Base-by-base conservation (phyloP, 169 alveolate species). In the Hepatocystis sp. region DNA sequence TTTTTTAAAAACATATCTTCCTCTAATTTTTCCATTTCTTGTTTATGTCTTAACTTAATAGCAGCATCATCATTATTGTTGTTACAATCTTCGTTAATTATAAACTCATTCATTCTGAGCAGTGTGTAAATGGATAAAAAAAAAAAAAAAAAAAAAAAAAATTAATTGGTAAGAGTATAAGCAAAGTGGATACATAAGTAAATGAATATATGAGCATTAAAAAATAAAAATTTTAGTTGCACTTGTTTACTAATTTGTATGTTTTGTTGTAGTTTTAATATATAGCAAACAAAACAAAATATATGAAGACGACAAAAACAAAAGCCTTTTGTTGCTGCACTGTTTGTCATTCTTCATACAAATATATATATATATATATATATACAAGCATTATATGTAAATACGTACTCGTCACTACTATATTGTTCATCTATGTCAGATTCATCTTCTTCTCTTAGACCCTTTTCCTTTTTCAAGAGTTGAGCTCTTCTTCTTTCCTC, bases 11-110 rank as follows among this genome's bases (percentile, higher is more conserved):
- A 81, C 11, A 63, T 23, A 28, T 81, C 84, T 32, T 81, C 89
- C 42, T 81, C 89, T 55, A 81, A 32, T 63, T 81, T 63, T 81
- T 81, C 89, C 89, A 81, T 81, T 81, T 81, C 89, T n/a, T 81
- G 63, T 2, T 28, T 32, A 47, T 81, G 84, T 53, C 63, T 81
- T 34, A 81, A 56, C 30, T 81, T 81, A 17, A 81, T 36, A 36
- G 47, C 47, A 7, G 5, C 58, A 19, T 51, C 27, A 8, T 81
- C 84, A 42, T 63, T 81, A 21, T 63, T 66, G 76, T 76, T 71
- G 63, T 71, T 71, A 27, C 17, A 63, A 15, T 81, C 89, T 63
- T 81, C 89, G 21, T 81, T 81, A 46, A 61, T 81, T 47, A 81
- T 81, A 53, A 81, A 81, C 27, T 49, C 84, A 28, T 34, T 60